Conservation (phyloP, 1,139 yeast genomes). For the Tardiomyces depauwii region DNA sequence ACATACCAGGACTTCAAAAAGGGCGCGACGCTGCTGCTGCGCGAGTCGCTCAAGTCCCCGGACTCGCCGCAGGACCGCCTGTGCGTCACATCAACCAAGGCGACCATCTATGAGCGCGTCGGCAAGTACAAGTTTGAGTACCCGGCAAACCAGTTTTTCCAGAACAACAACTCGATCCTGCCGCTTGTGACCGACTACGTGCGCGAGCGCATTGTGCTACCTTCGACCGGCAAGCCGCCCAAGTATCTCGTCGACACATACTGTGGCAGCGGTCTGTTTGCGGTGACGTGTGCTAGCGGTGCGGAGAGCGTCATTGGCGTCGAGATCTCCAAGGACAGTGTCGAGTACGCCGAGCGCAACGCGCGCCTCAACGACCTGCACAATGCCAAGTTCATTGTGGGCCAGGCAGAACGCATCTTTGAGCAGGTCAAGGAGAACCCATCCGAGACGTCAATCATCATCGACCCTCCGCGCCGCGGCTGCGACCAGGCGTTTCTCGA, state of each 20-base stretch:
- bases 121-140: slow-evolving; percentile 65
- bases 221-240: slow-evolving; percentile 28
- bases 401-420: slow-evolving; percentile 86
- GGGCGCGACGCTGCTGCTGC: slow-evolving; percentile 77
- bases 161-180: slow-evolving; percentile 84
- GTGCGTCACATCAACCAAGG: slow-evolving; percentile 58
- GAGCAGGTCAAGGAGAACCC: slow-evolving; percentile 64
- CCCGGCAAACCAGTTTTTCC: slow-evolving; percentile 92
- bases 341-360: slow-evolving; percentile 73
- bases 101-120: slow-evolving; percentile 69
- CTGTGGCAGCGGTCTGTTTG: slow-evolving; percentile 93
- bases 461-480: slow-evolving; percentile 97
- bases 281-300: slow-evolving; percentile 71
- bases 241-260: slow-evolving; percentile 85
- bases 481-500: slow-evolving; percentile 81
- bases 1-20: slow-evolving; percentile 48
- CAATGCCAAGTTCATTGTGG: slow-evolving; percentile 77
- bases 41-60: slow-evolving; percentile 29
- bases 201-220: slow-evolving; percentile 48
- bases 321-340: slow-evolving; percentile 87
- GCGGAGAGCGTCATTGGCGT: slow-evolving; percentile 85
- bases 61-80: slow-evolving; percentile 21
- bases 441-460: slow-evolving; percentile 70
- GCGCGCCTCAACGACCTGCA: slow-evolving; percentile 63
- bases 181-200: slow-evolving; percentile 78